Evolutionary conservation across 177 flowering plant species (phyloP).

Genomic region (Tripterygium wilfordii): DNA sequence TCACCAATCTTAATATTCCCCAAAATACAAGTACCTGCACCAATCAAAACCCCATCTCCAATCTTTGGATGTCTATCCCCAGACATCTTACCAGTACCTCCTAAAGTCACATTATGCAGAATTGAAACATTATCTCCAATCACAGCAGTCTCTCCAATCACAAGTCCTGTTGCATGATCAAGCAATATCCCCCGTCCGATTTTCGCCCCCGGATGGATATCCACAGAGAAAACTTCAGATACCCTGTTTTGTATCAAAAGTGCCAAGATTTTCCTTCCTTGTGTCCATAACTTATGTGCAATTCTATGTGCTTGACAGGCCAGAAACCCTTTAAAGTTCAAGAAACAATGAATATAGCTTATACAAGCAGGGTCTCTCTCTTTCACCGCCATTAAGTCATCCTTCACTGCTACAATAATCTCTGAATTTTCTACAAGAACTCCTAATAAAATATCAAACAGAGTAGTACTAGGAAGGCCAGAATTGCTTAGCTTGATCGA

Average conservation of each 20-base stretch:
- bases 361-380: constrained; percentile 86
- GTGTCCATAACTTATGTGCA: constrained; percentile 65
- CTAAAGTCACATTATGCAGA: constrained; percentile 76
- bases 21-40: constrained; percentile 73
- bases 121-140: constrained; percentile 76
- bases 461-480: constrained; percentile 30
- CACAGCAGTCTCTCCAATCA: constrained; percentile 83
- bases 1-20: constrained; percentile 82
- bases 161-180: constrained; percentile 86
- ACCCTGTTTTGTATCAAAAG: constrained; percentile 68
- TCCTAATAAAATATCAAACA: constrained; percentile 47
- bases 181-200: constrained; percentile 72
- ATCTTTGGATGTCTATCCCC: constrained; percentile 93
- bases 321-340: constrained; percentile 77
- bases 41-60: no score
- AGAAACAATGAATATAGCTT: constrained; percentile 66
- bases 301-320: constrained; percentile 77
- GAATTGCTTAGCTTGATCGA: constrained; percentile 44
- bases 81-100: constrained; percentile 72
- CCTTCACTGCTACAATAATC: constrained; percentile 36
- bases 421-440: constrained; percentile 35
- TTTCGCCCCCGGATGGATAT: constrained; percentile 85
- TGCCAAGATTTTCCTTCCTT: constrained; percentile 53
- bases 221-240: constrained; percentile 73
- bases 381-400: constrained; percentile 65